Evolutionary conservation across 225 moss, liverwort and hornwort species (phyloP), one percentile per base, ranked within the genome.

Genomic region (Polytrichum commune): DNA sequence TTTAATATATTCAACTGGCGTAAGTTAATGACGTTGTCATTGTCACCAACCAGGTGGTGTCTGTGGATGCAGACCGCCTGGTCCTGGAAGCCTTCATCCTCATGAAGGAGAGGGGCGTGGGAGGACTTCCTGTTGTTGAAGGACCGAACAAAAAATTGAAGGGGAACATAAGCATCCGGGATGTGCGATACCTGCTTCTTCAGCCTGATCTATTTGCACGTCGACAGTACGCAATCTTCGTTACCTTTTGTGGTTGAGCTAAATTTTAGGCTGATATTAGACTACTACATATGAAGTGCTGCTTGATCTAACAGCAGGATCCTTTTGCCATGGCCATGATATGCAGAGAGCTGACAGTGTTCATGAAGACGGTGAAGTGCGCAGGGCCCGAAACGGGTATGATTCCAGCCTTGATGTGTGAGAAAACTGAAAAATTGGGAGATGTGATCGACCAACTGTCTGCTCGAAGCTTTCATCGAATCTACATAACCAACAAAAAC

Each of bases 111-210:
- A 77, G 81, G 62, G 85, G 85, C 25, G 77, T 96, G 8, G 96
- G 96, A 28, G 96, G 96, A 30, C 84, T 96, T 25, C 96, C 96
- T 35, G 93, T 96, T 7, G 90, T 93, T 8, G 90, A 91, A 78
- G 88, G 90, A 10, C 63, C 85, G 0, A 74, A 84, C 63, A 82
- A 73, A 70, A 80, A 72, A 46, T 80, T 96, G 29, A 77, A 91
- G 53, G 96, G 96, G 24, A 92, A 85, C 62, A 93, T 96, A 69
- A 90, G 83, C 62, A 87, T 90, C 19, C 81, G 92, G 54, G 96
- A 96, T 58, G 87, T 93, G 7, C 83, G 96, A 32, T 93, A 84
- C 70, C 70, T 96, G 26, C 80, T 96, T 19, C 69, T 96, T 68
- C 87, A 91, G 64, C 93, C 96, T 19, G 79, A 93, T 24, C 66